Evolutionary conservation across 2,329 filamentous ascomycete genomes (phyloP), one percentile per base, ranked within the genome.

Genomic region (Penicillium sp.): DNA sequence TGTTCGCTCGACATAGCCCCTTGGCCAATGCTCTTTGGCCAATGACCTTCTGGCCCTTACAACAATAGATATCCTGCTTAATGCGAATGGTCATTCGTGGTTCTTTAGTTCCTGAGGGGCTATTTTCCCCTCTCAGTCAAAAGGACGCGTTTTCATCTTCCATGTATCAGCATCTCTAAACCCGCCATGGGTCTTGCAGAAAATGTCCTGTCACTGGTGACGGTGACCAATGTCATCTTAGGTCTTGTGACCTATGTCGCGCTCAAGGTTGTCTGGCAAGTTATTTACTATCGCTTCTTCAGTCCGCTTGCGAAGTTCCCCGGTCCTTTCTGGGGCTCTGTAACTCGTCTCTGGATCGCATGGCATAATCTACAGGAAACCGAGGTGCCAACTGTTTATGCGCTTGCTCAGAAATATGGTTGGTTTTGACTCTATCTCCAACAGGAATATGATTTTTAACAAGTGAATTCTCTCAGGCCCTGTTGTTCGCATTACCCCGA

Each of bases 261-360:
- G 3, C 49, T 68, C 6, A 67, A 63, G 38, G 62, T 70, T 25
- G 43, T 67, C 15, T 71, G 70, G 55, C 76, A 78, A 57, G 71
- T 78, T 33, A 61, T 78, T 29, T 72, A 78, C 62, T 77, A 78
- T 58, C 67, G 68, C 36, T 81, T 81, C 70, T 81, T 83, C 50
- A 81, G 84, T 58, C 81, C 82, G 12, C 70, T 85, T 5, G 69
- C 76, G 19, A 73, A 75, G 33, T 84, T 83, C 60, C 82, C 82
- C 0, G 83, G 83, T 3, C 80, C 81, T 0, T 84, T 84, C 63
- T 83, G 80, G 79, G 82, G 74, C 27, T 77, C 76, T 51, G 79
- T 84, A 17, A 83, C 82, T n/a, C 69, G 78, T 45, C 70, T 85
- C 10, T 85, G 81, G 79, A 78, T 83, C 52, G 76, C 80, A 48